phyloP scores from a whole-genome alignment of 164 flowering plant species.

The Tetracentron sinense region DNA sequence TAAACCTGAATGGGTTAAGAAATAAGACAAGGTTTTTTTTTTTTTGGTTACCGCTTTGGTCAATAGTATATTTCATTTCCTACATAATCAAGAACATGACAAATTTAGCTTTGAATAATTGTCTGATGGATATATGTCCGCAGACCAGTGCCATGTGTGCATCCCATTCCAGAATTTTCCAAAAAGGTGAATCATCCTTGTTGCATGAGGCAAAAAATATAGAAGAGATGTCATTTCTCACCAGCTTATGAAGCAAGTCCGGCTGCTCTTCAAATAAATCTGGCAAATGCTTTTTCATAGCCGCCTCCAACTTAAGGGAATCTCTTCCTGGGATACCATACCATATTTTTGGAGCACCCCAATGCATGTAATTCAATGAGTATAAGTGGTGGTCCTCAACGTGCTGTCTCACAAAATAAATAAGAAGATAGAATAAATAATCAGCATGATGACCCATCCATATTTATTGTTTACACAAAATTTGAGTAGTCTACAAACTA shows the following conservation, averaged over 20 bases:
- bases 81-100: too few relatives aligned
- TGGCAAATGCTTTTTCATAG: conserved; percentile 90
- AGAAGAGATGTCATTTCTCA: conserved; percentile 27
- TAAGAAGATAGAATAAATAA: conserved; percentile 2
- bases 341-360: conserved; percentile 98
- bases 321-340: conserved; percentile 85
- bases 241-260: conserved; percentile 97
- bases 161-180: not conserved
- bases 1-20: too few relatives aligned
- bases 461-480: too few relatives aligned
- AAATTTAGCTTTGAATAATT: too few relatives aligned
- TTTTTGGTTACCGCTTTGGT: too few relatives aligned
- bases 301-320: conserved; percentile 76
- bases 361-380: conserved; percentile 91
- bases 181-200: conserved; percentile 3
- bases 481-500: not conserved
- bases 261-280: conserved; percentile 96
- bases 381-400: conserved; percentile 98
- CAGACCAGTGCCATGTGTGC: not conserved
- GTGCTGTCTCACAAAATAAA: conserved; percentile 51
- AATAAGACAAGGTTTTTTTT: too few relatives aligned
- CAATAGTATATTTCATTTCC: too few relatives aligned
- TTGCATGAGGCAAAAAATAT: not conserved
- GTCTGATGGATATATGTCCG: too few relatives aligned
- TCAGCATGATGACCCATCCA: conserved; percentile 5